Percentiles rank a stretch among this genome's conserved stretches.
Evolutionary conservation across 805 yeast species (phyloP).

Genomic region (Lipomyces mesembrius): DNA sequence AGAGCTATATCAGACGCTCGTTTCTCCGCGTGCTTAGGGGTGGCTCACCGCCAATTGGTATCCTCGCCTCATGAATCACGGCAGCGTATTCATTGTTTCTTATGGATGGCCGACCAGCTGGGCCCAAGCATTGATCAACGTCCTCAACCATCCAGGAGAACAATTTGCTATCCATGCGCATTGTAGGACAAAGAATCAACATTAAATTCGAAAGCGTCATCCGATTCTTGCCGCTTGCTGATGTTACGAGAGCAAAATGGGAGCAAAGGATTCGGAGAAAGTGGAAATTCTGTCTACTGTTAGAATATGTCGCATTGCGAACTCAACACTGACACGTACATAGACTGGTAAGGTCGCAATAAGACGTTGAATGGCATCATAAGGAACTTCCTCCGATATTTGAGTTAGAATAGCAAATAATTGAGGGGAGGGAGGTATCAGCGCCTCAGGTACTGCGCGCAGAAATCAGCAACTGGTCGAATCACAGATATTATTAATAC

Average conservation of each 20-base stretch:
- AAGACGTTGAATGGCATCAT: constrained; percentile 29
- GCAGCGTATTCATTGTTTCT: constrained; percentile 10
- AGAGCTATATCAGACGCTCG: not conserved
- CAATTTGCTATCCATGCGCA: constrained; percentile 39
- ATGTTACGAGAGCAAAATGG: constrained; percentile 40
- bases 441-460: constrained; percentile 39
- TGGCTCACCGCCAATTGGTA: not conserved
- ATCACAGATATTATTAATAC: not conserved
- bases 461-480: constrained; percentile 7
- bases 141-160: constrained; percentile 40
- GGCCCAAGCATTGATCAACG: constrained; percentile 18
- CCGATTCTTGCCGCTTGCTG: constrained; percentile 34
- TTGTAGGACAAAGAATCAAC: constrained; percentile 44
- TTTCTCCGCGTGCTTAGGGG: not conserved
- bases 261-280: constrained; percentile 39
- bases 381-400: constrained; percentile 26
- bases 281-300: constrained; percentile 37
- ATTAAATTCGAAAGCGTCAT: constrained; percentile 44
- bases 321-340: constrained; percentile 9
- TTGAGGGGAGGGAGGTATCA: constrained; percentile 31
- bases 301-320: not conserved
- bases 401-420: not conserved
- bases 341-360: constrained; percentile 30
- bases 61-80: constrained; percentile 41
- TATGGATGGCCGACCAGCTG: constrained; percentile 3